A percentile compares a stretch with the other conserved stretches of the same genome.
These are phyloP conservation scores for Talaromyces rugulosus DNA, from an alignment of 2,329 filamentous ascomycete genomes.

Conservation along the genomic window DNA sequence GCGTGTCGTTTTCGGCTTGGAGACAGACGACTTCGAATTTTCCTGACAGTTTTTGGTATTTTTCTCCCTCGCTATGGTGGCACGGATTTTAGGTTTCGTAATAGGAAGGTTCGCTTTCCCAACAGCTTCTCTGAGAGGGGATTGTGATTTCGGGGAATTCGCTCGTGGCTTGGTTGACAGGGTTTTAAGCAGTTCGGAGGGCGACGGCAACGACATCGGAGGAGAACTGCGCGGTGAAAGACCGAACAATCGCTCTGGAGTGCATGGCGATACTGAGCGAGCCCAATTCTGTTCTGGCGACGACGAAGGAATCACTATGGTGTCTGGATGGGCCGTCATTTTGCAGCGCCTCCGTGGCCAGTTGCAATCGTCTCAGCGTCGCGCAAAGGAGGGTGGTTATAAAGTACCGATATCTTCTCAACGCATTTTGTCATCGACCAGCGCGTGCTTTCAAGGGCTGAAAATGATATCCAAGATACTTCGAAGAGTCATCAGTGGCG, in stretches of 20 bases:
- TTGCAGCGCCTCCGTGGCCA: conserved; percentile 16
- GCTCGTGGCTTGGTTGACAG: background rate
- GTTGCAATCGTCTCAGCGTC: background rate
- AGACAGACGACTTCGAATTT: conserved; percentile 13
- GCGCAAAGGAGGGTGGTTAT: background rate
- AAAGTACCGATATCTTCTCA: background rate
- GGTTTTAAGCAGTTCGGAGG: conserved; percentile 20
- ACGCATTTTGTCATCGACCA: background rate
- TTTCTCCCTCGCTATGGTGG: background rate
- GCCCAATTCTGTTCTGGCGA: conserved; percentile 33
- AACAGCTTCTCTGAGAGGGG: conserved; percentile 9
- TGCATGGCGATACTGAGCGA: conserved; percentile 20
- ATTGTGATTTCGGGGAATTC: conserved; percentile 2
- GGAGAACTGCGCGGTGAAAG: conserved; percentile 20
- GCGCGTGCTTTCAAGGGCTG: background rate
- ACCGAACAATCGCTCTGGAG: conserved; percentile 13
- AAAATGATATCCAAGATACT: background rate
- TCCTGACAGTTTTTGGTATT: background rate
- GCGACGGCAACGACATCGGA: conserved; percentile 24
- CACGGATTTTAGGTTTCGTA: conserved; percentile 4
- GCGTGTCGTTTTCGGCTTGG: conserved; percentile 18
- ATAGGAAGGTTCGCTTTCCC: conserved; percentile 8
- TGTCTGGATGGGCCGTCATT: conserved; percentile 35
- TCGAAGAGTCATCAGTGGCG: background rate
- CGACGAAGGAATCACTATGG: conserved; percentile 40